These are phyloP conservation scores for Mycena rebaudengoi DNA, from an alignment of 768 basidiomycete genomes.

Conservation along the genomic window DNA sequence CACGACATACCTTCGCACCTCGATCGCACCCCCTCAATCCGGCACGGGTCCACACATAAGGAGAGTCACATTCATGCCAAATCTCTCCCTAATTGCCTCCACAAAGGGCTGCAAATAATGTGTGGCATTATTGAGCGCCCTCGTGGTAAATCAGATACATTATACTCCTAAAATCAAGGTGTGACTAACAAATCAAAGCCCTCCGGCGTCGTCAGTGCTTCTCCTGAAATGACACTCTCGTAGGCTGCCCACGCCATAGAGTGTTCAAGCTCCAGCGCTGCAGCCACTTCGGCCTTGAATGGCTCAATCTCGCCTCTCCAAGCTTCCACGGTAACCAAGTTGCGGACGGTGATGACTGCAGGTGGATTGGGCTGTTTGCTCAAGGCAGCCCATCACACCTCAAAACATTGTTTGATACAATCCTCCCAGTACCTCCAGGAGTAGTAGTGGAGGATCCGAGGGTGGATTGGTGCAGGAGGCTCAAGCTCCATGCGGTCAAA, in stretches of 20 bases:
- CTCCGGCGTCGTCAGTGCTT: not conserved
- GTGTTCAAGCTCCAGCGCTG: not conserved
- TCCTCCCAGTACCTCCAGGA: not conserved
- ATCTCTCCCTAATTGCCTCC: not conserved
- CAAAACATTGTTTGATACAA: not conserved
- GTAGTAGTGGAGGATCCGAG: not conserved
- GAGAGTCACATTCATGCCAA: not conserved
- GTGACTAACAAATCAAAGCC: no score
- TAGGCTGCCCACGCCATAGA: not conserved
- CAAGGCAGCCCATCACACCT: not conserved
- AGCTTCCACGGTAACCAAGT: not conserved
- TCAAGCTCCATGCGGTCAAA: not conserved
- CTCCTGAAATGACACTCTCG: not conserved
- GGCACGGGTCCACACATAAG: not conserved
- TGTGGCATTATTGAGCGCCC: not conserved
- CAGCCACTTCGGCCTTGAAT: not conserved
- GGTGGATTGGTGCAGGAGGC: not conserved
- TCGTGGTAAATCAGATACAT: not conserved
- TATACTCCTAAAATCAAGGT: no score
- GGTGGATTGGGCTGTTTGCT: not conserved
- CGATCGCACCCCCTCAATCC: not conserved
- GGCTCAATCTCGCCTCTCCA: not conserved
- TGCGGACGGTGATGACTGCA: not conserved
- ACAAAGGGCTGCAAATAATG: constrained; percentile 1
- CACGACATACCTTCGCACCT: not conserved